Base-by-base conservation (phyloP, 257 asterid genomes). In the Plantago major region DNA sequence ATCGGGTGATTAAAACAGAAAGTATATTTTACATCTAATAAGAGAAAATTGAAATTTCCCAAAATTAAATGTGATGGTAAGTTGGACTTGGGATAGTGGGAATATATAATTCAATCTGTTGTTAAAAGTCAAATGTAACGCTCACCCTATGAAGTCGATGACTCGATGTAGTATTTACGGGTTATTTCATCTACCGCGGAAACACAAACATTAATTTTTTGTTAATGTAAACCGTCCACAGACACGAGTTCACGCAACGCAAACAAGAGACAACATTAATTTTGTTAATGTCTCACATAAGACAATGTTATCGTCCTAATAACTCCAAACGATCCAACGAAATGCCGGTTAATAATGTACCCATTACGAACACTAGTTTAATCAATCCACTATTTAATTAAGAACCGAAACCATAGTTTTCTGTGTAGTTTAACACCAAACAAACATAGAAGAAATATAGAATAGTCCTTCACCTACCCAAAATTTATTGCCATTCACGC, bases 401-500 rank as follows among this genome's bases (percentile, higher is more conserved):
- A 52, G 58, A 53, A 53, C 40, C 40, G 40, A 7, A 22, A 53
- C 42, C 58, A 53, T 53, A 1, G 42, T 53, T 53, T 53, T 38
- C 63, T 2, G 30, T 42, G 63, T 58, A 17, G 63, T 42, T 58
- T 42, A 48, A 42, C 63, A 42, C 40, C 6, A 33, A 33, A 7
- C 40, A 33, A 33, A 3, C 40, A 33, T 33, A 22, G 26, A 22
- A 22, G 26, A 22, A n/a, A 1, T 14, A 40, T n/a, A 57, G 0
- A 16, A 57, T 11, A 33, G 11, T 15, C 11, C n/a, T 19, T 19
- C 40, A 22, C 40, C 58, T 22, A 17, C 54, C 16, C 67, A 45
- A 45, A 67, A 70, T 67, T 69, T 70, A 76, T 79, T 57, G 68
- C 60, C 48, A 63, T 61, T 61, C 73, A 62, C 75, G 60, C 65